These are phyloP conservation scores for Sugiyamaella americana DNA, from an alignment of 805 yeast species.

Conservation along the genomic window DNA sequence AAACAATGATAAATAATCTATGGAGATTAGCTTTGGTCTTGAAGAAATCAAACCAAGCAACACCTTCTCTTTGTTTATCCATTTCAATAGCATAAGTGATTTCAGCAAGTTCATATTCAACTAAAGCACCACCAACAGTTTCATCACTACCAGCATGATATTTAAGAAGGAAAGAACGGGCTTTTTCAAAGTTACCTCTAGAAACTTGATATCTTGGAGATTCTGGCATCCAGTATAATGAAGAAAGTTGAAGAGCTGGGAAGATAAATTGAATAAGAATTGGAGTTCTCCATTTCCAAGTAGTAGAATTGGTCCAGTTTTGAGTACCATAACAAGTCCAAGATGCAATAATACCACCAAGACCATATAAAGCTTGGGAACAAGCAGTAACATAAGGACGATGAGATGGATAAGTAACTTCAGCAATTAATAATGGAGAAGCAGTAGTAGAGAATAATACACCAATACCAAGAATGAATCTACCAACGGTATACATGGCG, in stretches of 20 bases:
- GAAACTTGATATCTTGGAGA: conserved; percentile 76
- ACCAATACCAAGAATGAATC: conserved; percentile 67
- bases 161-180: conserved; percentile 38
- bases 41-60: conserved; percentile 6
- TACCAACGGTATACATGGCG: conserved; percentile 66
- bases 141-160: conserved; percentile 25
- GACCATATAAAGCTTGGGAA: conserved; percentile 61
- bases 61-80: conserved; percentile 16
- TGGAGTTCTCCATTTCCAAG: conserved; percentile 67
- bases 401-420: conserved; percentile 55
- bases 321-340: conserved; percentile 69
- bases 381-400: conserved; percentile 56
- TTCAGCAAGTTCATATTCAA: conserved; percentile 27
- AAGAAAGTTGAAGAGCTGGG: conserved; percentile 47
- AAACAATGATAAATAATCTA: conserved; percentile 7
- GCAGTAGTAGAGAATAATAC: conserved; percentile 71
- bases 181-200: conserved; percentile 49
- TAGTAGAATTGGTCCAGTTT: conserved; percentile 27
- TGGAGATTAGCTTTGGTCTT: conserved; percentile 8
- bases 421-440: conserved; percentile 68
- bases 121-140: conserved; percentile 3
- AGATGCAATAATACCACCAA: conserved; percentile 72
- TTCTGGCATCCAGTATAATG: conserved; percentile 66
- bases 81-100: conserved; percentile 18
- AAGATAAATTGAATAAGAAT: conserved; percentile 62